Conservation (phyloP, 768 basidiomycete species). For the Steccherinum ochraceum region DNA sequence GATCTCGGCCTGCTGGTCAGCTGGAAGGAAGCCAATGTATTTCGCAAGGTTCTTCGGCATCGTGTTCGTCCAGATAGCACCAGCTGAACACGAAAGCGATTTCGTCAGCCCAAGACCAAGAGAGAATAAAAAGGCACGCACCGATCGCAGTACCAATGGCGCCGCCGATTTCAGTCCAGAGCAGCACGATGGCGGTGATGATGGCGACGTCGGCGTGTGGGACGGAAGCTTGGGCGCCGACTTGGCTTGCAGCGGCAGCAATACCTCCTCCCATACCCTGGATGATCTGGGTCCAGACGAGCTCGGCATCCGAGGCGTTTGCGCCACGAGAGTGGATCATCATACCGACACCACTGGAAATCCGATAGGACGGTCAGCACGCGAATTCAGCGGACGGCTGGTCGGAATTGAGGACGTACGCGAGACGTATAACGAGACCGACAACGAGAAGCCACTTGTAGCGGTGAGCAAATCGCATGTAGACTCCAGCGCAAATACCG, state of each 20-base stretch:
- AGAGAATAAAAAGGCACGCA: not conserved
- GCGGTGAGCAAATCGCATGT: constrained; percentile 35
- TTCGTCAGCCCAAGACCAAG: not conserved
- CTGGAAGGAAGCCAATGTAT: constrained; percentile 45
- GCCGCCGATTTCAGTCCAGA: constrained; percentile 42
- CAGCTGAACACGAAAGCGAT: constrained; percentile 33
- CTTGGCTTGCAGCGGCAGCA: constrained; percentile 36
- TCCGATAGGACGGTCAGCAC: too few relatives aligned
- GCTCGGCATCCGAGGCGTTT: constrained; percentile 21
- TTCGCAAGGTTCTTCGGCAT: constrained; percentile 59
- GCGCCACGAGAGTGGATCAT: constrained; percentile 22
- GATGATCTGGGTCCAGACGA: constrained; percentile 43
- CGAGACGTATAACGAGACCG: constrained; percentile 26
- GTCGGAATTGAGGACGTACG: constrained; percentile 9
- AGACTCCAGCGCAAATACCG: constrained; percentile 38
- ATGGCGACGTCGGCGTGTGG: constrained; percentile 43
- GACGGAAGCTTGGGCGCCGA: constrained; percentile 43
- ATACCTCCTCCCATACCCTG: constrained; percentile 48
- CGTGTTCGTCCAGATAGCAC: constrained; percentile 55
- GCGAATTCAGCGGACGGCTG: not conserved
- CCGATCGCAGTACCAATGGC: constrained; percentile 37
- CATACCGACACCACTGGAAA: constrained; percentile 23
- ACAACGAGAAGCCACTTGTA: constrained; percentile 30
- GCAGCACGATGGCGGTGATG: constrained; percentile 40
- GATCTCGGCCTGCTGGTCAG: constrained; percentile 36